Conservation (phyloP, 2,329 filamentous ascomycete genomes). For the Lizonia empirigonia region DNA sequence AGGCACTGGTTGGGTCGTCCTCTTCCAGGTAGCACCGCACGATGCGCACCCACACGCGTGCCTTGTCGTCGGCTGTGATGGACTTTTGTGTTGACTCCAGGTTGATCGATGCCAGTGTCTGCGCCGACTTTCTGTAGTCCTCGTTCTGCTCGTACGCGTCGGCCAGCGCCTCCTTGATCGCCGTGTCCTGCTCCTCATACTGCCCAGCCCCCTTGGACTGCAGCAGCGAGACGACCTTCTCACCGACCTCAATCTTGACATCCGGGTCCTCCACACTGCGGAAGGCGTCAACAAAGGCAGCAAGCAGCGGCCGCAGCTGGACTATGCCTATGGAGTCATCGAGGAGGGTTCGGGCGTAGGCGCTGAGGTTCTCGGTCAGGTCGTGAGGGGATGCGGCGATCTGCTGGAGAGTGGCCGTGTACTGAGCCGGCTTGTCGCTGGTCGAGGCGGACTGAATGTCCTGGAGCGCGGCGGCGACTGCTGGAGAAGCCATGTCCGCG, state of each 20-base stretch:
- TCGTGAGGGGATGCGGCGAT: conserved; percentile 58
- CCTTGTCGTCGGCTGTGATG: conserved; percentile 81
- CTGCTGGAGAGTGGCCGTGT: conserved; percentile 62
- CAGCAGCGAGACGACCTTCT: conserved; percentile 72
- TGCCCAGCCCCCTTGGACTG: conserved; percentile 67
- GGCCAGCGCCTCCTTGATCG: conserved; percentile 79
- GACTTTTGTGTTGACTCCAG: conserved; percentile 88
- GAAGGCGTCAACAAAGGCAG: conserved; percentile 68
- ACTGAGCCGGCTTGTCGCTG: conserved; percentile 60
- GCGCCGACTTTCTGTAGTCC: conserved; percentile 79
- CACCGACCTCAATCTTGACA: conserved; percentile 75
- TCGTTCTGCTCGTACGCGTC: conserved; percentile 82
- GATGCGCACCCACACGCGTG: conserved; percentile 88
- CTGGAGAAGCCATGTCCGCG: conserved; percentile 56
- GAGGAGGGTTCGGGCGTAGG: conserved; percentile 71
- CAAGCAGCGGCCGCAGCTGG: conserved; percentile 72
- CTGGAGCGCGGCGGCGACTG: conserved; percentile 56
- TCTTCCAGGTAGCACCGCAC: conserved; percentile 93
- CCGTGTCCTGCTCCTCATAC: conserved; percentile 83
- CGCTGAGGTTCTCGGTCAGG: conserved; percentile 66
- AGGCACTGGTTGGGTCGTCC: conserved; percentile 84
- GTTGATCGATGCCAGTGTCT: conserved; percentile 79
- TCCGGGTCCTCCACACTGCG: conserved; percentile 64
- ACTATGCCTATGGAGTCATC: conserved; percentile 75
- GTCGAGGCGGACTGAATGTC: conserved; percentile 56